Evolutionary conservation across 1,284 basidiomycete species (phyloP).

Genomic region (Ganoderma resinaceum): DNA sequence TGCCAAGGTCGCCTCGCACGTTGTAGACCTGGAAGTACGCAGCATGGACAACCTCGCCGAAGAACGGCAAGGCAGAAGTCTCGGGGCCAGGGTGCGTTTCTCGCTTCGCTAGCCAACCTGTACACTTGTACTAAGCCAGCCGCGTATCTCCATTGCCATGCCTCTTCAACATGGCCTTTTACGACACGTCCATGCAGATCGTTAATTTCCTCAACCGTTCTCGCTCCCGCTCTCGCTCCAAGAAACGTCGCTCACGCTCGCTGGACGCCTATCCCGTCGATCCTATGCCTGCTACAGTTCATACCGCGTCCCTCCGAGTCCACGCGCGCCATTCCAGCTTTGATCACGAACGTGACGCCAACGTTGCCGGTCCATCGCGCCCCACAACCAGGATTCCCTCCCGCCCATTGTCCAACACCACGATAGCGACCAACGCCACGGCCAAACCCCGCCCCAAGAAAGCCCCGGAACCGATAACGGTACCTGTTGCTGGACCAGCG

Average conservation of each 20-base stretch:
- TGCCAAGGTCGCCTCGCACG: conserved; percentile 30
- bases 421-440: conserved; percentile 64
- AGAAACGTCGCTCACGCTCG: conserved; percentile 42
- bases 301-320: conserved; percentile 34
- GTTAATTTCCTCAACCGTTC: conserved; percentile 45
- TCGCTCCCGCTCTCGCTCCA: conserved; percentile 42
- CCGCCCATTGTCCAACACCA: conserved; percentile 69
- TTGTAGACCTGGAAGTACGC: conserved; percentile 33
- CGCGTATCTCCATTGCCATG: conserved; percentile 22
- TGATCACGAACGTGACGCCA: conserved; percentile 33
- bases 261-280: conserved; percentile 37
- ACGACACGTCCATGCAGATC: conserved; percentile 35
- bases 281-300: conserved; percentile 32
- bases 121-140: conserved; percentile 19
- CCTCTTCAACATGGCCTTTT: conserved; percentile 26
- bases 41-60: conserved; percentile 35
- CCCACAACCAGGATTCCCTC: conserved; percentile 58
- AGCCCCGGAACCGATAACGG: conserved; percentile 22
- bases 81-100: conserved; percentile 39
- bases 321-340: conserved; percentile 36
- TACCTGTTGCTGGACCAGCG: conserved; percentile 19
- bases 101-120: conserved; percentile 3
- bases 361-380: conserved; percentile 46
- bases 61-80: conserved; percentile 37
- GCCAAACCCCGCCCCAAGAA: conserved; percentile 49